These are phyloP conservation scores for Salix exigua DNA, from an alignment of 345 rosid species.

Conservation along the genomic window DNA sequence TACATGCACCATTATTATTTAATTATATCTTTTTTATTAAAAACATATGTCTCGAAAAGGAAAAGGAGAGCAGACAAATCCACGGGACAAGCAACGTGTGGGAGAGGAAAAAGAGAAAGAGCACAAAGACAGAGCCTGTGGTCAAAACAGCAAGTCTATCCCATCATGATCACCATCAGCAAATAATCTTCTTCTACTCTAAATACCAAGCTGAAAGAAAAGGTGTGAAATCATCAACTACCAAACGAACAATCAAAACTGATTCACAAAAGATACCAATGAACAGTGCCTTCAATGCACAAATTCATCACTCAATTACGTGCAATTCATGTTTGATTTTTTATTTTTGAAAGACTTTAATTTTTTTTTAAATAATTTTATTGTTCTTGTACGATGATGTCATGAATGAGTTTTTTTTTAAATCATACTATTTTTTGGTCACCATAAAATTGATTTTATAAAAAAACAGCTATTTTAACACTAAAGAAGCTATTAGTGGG, in stretches of 20 bases:
- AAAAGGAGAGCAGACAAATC: constrained; percentile 10
- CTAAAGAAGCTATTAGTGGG: too few species aligned
- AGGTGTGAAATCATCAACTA: constrained; percentile 30
- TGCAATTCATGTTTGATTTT: too few species aligned
- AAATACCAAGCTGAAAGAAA: constrained; percentile 29
- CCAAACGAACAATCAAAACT: constrained; percentile 16
- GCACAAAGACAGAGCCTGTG: neutral
- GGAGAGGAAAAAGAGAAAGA: constrained; percentile 11
- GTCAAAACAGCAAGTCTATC: constrained; percentile 21
- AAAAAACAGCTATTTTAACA: too few species aligned
- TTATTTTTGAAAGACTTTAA: too few species aligned
- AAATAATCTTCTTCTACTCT: constrained; percentile 26
- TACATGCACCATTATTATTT: too few species aligned
- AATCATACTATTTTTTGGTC: too few species aligned
- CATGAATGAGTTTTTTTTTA: too few species aligned
- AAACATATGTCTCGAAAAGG: neutral
- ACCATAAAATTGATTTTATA: too few species aligned
- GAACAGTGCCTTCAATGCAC: constrained; percentile 1
- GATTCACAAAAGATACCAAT: neutral
- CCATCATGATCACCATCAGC: constrained; percentile 2
- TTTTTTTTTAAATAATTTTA: too few species aligned
- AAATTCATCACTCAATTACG: neutral
- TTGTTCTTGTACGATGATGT: too few species aligned
- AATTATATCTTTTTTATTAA: too few species aligned
- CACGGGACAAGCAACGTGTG: constrained; percentile 31